These are phyloP conservation scores for Microbotryum scabiosae DNA, from an alignment of 1,284 basidiomycete genomes.

Conservation along the genomic window DNA sequence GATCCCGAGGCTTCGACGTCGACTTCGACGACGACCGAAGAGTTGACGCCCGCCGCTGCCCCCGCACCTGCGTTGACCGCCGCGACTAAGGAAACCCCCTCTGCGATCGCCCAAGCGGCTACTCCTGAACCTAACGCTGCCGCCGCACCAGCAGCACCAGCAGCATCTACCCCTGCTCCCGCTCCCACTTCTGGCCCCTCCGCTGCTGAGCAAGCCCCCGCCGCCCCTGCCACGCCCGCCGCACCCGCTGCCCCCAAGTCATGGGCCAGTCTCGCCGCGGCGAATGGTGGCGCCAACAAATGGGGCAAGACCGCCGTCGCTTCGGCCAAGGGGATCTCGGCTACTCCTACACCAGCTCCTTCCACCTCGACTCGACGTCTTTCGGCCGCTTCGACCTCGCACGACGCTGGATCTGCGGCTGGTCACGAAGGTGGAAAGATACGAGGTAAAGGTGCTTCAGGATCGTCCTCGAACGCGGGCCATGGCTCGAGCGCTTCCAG, in stretches of 20 bases:
- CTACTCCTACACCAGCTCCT: constrained; percentile 4
- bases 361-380: neutral
- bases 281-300: constrained; percentile 53
- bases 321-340: constrained; percentile 13
- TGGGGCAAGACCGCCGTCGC: constrained; percentile 51
- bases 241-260: constrained; percentile 60
- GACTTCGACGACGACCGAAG: constrained; percentile 1
- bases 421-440: neutral
- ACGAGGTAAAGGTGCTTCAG: too few species aligned
- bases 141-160: constrained; percentile 8
- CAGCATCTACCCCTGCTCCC: constrained; percentile 39
- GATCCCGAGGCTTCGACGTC: constrained; percentile 1
- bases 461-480: too few species aligned
- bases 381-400: neutral
- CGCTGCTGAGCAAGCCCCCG: constrained; percentile 35
- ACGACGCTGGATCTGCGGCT: neutral
- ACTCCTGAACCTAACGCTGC: constrained; percentile 17
- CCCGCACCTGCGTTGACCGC: constrained; percentile 42
- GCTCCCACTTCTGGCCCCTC: constrained; percentile 32
- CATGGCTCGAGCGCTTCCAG: too few species aligned
- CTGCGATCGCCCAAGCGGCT: constrained; percentile 29
- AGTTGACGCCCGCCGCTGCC: constrained; percentile 30
- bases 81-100: constrained; percentile 17
- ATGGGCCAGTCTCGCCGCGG: constrained; percentile 83
- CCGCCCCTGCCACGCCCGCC: constrained; percentile 42